Percentiles rank a stretch among this genome's conserved stretches.
These are phyloP conservation scores for Globisporangium heterothallicum DNA, from an alignment of 352 stramenopile genomes.

Conservation along the genomic window DNA sequence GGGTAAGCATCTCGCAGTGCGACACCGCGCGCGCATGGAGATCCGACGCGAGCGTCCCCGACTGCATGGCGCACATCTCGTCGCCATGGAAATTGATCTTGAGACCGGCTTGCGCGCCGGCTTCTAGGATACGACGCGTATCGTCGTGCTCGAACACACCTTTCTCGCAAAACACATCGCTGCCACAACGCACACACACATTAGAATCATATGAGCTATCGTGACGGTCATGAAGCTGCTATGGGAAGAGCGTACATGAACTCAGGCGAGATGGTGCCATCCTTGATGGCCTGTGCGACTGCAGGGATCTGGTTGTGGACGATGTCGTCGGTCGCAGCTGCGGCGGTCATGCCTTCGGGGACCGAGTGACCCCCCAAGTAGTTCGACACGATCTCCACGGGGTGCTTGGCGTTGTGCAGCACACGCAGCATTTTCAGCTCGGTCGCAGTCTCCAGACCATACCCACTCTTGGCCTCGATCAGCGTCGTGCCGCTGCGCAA, in stretches of 20 bases:
- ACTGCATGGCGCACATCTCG: slow-evolving; percentile 71
- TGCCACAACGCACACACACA: slow-evolving; percentile 6
- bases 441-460: slow-evolving; percentile 74
- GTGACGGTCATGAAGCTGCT: too few species aligned
- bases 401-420: slow-evolving; percentile 49
- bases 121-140: slow-evolving; percentile 64
- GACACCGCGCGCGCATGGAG: slow-evolving; percentile 63
- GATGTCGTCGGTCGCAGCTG: slow-evolving; percentile 62
- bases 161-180: slow-evolving; percentile 83
- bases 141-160: slow-evolving; percentile 79
- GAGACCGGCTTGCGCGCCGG: slow-evolving; percentile 53
- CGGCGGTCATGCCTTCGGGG: slow-evolving; percentile 61
- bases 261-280: slow-evolving; percentile 68
- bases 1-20: slow-evolving; percentile 72
- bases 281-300: slow-evolving; percentile 55
- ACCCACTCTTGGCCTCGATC: slow-evolving; percentile 80
- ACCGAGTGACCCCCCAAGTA: slow-evolving; percentile 76
- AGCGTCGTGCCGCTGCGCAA: slow-evolving; percentile 67
- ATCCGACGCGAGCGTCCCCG: slow-evolving; percentile 49
- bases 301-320: slow-evolving; percentile 70
- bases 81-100: slow-evolving; percentile 85
- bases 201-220: too few species aligned
- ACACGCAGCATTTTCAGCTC: slow-evolving; percentile 87
- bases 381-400: slow-evolving; percentile 76
- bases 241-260: slow-evolving; percentile 69